These are phyloP conservation scores for Gynostemma pentaphyllum DNA, from an alignment of 306 rosid species.

Conservation along the genomic window DNA sequence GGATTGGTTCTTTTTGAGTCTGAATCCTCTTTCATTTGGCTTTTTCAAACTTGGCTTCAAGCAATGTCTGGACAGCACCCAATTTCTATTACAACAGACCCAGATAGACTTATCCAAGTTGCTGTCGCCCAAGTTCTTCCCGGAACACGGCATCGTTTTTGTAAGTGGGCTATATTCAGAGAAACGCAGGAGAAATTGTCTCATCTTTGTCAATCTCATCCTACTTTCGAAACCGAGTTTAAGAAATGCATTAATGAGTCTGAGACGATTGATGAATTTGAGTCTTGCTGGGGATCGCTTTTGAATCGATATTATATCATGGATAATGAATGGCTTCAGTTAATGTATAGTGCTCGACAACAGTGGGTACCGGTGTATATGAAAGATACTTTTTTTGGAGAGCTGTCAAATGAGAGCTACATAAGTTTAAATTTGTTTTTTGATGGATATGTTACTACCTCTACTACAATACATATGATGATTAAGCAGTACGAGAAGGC, in stretches of 20 bases:
- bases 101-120: constrained; percentile 51
- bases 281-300: constrained; percentile 62
- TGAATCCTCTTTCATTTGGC: constrained; percentile 58
- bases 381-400: constrained; percentile 69
- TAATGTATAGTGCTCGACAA: constrained; percentile 56
- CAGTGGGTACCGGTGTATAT: constrained; percentile 77
- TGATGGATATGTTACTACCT: constrained; percentile 61
- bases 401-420: constrained; percentile 34
- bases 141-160: constrained; percentile 56
- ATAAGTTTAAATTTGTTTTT: constrained; percentile 47
- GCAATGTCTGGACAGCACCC: constrained; percentile 66
- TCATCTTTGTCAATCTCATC: constrained; percentile 48
- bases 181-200: constrained; percentile 50
- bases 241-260: constrained; percentile 46
- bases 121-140: constrained; percentile 64
- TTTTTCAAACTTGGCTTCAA: constrained; percentile 67
- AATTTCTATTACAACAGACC: constrained; percentile 62
- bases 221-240: constrained; percentile 51
- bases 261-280: constrained; percentile 60
- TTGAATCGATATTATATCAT: constrained; percentile 45
- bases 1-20: constrained; percentile 55
- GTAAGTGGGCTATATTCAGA: constrained; percentile 51
- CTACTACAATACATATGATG: constrained; percentile 63
- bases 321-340: constrained; percentile 87
- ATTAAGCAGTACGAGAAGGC: constrained; percentile 77